phyloP scores from a whole-genome alignment of 345 rosid species.

The Raphanus raphanistrum region DNA sequence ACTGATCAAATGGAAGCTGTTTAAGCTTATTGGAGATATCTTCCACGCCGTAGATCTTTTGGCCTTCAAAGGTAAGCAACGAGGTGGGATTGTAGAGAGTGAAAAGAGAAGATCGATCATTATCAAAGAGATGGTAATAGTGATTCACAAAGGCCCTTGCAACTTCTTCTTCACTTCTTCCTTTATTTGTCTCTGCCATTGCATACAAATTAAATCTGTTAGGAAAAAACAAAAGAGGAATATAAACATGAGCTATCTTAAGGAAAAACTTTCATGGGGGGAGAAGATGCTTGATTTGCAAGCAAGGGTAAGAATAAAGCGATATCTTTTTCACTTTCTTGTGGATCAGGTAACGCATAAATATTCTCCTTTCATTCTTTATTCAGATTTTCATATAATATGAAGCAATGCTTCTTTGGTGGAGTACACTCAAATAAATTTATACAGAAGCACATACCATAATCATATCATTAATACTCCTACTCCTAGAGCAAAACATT shows the following conservation, averaged over 20 bases:
- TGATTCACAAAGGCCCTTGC: conserved; percentile 79
- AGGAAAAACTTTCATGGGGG: not conserved
- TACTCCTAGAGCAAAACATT: not conserved
- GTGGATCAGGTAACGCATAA: conserved; percentile 18
- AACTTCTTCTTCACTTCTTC: conserved; percentile 50
- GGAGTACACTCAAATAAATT: not conserved
- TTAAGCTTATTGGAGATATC: conserved; percentile 63
- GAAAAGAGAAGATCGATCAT: conserved; percentile 50
- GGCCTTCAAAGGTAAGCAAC: conserved; percentile 84
- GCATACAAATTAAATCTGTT: not conserved
- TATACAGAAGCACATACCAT: not conserved
- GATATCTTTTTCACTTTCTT: not conserved
- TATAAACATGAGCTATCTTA: conserved; percentile 24
- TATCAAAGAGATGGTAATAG: conserved; percentile 73
- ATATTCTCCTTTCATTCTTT: not conserved
- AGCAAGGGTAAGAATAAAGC: conserved; percentile 13
- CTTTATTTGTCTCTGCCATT: conserved; percentile 54
- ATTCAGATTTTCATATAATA: not conserved
- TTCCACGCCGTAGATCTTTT: conserved; percentile 52
- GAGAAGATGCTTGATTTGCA: conserved; percentile 14
- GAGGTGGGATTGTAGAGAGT: conserved; percentile 65
- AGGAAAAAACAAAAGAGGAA: conserved; percentile 18
- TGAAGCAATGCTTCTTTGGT: conserved; percentile 9
- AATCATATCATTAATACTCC: not conserved
- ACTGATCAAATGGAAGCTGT: conserved; percentile 67